Evolutionary conservation across 1,284 basidiomycete species (phyloP), one percentile per base, ranked within the genome.

Genomic region (Porodaedalea pini): DNA sequence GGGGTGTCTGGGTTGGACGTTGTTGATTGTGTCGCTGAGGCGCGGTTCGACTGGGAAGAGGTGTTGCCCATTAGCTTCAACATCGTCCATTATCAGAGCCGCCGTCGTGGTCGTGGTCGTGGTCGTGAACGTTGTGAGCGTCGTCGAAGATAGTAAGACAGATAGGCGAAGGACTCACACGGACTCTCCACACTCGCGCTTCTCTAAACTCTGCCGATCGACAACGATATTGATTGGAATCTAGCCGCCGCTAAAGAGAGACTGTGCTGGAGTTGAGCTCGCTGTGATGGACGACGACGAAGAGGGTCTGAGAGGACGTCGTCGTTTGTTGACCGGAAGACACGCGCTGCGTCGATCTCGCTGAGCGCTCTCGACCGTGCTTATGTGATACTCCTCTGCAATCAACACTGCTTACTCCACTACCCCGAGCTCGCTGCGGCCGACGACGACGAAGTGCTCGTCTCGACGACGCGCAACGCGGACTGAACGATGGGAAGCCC

Each of bases 31-130:
- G 50, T 34, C 51, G 58, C 55, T 40, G 58, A 40, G 8, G 43
- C 41, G 50, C 53, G 55, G 50, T 52, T 56, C 17, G 47, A 48
- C 45, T 50, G 50, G 55, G 59, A 61, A 7, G 59, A 61, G 37
- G 59, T 57, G 51, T 61, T 61, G 48, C 59, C 59, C 59, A 61
- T 61, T 31, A 53, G 57, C 51, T 51, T 36, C 19, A 37, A 31
- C 49, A 40, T 51, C 10, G 34, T 37, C 34, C 34, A 51, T 40
- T 27, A n/a, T 37, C 37, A 19, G 19, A 5, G 32, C 21, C 17
- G 8, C 8, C 32, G 49, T 13, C 49, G 25, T 36, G 10, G 31
- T 8, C 32, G 49, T 10, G 15, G 49, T 15, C n/a, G n/a, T 19
- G n/a, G 49, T 4, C 17, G 21, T 8, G 8, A n/a, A 37, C 10